Base-by-base conservation (phyloP, 2,329 filamentous ascomycete genomes). In the Polytolypa hystricis region DNA sequence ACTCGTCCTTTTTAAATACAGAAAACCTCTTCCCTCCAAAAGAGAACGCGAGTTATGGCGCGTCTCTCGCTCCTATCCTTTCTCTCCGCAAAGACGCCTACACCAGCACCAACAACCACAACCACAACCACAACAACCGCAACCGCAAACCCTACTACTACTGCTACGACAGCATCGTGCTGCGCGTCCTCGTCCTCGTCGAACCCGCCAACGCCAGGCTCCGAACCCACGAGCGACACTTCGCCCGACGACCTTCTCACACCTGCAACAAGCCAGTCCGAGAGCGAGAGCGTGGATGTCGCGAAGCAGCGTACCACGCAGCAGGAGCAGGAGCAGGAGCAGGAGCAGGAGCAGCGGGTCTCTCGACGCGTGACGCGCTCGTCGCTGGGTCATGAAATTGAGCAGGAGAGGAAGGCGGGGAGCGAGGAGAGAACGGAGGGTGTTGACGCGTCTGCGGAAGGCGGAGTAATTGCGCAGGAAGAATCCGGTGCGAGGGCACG, bases 191-290 rank as follows among this genome's bases (percentile, higher is more conserved):
- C n/a, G n/a, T 55, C 57, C 40, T 38, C 53, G 45, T 50, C 48
- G 41, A 53, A 53, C 25, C 21, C 32, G 3, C 10, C 42, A 9
- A 30, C 34, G 41, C 47, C 35, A 23, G 12, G 46, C 33, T 38
- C 51, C 18, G 51, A 56, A 45, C 40, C 48, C 42, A 57, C 53
- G 46, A 50, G 44, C 32, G 48, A 58, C 25, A 56, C 61, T 33
- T 50, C 57, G 12, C 51, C 57, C 12, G 57, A 57, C 46, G 56
- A 61, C 42, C 51, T 62, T n/a, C 51, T 63, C 12, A 64, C 61
- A 2, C 61, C 61, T 36, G 60, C 62, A 37, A 60, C 60, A 27
- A 63, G 61, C 41, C 30, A 55, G 36, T 64, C 60, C n/a, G 60
- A 63, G 38, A 61, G 58, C 46, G 58, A 57, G 44, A 56, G 56